phyloP scores from a whole-genome alignment of 352 stramenopile species.

The Phytopythium sindhum region DNA sequence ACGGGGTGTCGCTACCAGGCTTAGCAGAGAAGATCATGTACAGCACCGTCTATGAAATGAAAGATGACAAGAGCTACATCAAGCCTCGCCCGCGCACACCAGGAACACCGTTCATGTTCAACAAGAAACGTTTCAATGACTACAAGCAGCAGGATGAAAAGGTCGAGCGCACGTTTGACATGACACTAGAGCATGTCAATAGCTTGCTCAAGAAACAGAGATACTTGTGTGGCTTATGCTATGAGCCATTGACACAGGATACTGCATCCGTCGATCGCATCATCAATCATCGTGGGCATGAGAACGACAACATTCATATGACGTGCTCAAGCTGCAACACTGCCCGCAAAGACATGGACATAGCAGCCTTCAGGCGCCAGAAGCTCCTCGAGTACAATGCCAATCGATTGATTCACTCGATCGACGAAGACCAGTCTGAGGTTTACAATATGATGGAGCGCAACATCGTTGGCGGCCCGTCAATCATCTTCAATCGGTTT shows the following conservation, averaged over 20 bases:
- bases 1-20: constrained; percentile 9
- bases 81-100: constrained; percentile 5
- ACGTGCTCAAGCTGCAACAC: too few relatives aligned
- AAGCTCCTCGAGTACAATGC: constrained; percentile 9
- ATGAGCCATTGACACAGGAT: constrained; percentile 13
- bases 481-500: constrained; percentile 21
- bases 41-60: too few relatives aligned
- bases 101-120: constrained; percentile 10
- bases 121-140: constrained; percentile 8
- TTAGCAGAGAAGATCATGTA: constrained; percentile 11
- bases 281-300: constrained; percentile 1
- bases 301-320: constrained; percentile 11
- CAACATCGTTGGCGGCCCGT: constrained; percentile 18
- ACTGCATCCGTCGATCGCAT: constrained; percentile 21
- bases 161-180: constrained; percentile 10
- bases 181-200: constrained; percentile 18
- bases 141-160: constrained; percentile 18
- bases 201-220: constrained; percentile 13
- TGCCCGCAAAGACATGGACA: too few relatives aligned
- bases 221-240: constrained; percentile 19
- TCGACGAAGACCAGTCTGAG: constrained; percentile 15
- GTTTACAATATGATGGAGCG: constrained; percentile 18
- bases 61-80: too few relatives aligned
- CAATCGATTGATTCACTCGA: constrained; percentile 3
- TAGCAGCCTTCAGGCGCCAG: constrained; percentile 11